Base-by-base conservation (phyloP, 2,329 filamentous ascomycete species). In the Escovopsis weberi region DNA sequence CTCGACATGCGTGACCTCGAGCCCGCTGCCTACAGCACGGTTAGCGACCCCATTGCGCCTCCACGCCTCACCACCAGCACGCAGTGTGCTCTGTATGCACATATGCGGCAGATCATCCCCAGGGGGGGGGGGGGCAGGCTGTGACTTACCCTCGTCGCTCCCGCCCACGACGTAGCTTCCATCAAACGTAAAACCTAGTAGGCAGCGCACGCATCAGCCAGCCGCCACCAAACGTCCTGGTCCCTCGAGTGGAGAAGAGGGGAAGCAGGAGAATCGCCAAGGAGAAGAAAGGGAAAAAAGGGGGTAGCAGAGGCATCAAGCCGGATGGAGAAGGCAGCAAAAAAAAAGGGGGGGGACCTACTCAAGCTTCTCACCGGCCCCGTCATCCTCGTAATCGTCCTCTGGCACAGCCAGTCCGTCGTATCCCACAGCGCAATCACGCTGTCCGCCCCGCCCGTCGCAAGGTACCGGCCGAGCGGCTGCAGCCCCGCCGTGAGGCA, bases 341-440 rank as follows among this genome's bases (percentile, higher is more conserved):
- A 23, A 23, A 12, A 26, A 11, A 10, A 12, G 12, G 38, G 9
- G 12, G 12, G 26, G 12, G 36, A 63, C 71, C 47, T 59, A 77
- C 74, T 77, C 44, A 88, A 68, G 55, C 75, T 83, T 53, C 75
- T 72, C 26, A 88, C 78, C 3, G 82, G 76, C 2, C 80, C 80
- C 9, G 72, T 69, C 65, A 85, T 81, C 51, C 74, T 70, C 33
- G 77, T 77, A 36, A 87, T 67, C 1, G 82, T 85, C 46, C 79
- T 72, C 53, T 80, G 73, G 55, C 82, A 87, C 43, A 84, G 75
- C 81, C 82, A 87, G 50, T 84, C 78, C 35, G 71, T 70, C 4
- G 83, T 87, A 53, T 88, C 82, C 80, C 83, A 89, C 3, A 89
- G 65, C 5, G 80, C 71, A 50, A 88, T 81, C 40, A 85, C 72